A percentile compares a stretch with the other conserved stretches of the same genome.
phyloP scores from a whole-genome alignment of 2,329 filamentous ascomycete genomes.

The Pleochaeta shiraiana region DNA sequence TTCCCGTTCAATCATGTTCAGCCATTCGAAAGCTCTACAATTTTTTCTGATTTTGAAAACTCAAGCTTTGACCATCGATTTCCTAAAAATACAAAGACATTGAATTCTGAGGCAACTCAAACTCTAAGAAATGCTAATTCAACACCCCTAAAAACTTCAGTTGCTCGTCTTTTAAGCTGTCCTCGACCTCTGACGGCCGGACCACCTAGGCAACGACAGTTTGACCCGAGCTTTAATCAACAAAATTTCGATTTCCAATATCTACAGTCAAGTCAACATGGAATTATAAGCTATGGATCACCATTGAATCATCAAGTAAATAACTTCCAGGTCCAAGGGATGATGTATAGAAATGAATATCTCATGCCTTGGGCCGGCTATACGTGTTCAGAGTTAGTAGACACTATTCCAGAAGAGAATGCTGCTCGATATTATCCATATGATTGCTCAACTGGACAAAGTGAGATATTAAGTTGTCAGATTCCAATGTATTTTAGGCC shows the following conservation, averaged over 20 bases:
- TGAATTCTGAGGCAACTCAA: background rate
- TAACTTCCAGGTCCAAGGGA: background rate
- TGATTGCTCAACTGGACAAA: constrained; percentile 6
- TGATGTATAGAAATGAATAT: background rate
- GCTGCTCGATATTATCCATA: constrained; percentile 15
- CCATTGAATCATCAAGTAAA: background rate
- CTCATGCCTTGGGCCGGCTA: constrained; percentile 5
- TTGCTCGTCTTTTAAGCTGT: background rate
- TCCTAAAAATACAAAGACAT: background rate
- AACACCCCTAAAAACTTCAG: background rate
- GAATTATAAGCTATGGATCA: background rate
- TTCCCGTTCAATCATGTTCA: background rate
- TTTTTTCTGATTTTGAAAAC: background rate
- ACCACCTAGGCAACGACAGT: constrained; percentile 17
- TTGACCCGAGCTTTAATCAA: background rate
- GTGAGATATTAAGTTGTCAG: constrained; percentile 8
- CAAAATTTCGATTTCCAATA: background rate
- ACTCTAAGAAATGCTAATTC: background rate
- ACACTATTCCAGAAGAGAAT: constrained; percentile 12
- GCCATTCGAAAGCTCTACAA: background rate
- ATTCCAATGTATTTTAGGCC: constrained; percentile 7
- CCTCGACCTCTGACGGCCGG: constrained; percentile 18
- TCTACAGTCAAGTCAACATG: background rate
- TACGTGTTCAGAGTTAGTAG: constrained; percentile 8
- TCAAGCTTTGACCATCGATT: background rate